Conservation (phyloP, 331 rosid species). For the Spiraea crenata region DNA sequence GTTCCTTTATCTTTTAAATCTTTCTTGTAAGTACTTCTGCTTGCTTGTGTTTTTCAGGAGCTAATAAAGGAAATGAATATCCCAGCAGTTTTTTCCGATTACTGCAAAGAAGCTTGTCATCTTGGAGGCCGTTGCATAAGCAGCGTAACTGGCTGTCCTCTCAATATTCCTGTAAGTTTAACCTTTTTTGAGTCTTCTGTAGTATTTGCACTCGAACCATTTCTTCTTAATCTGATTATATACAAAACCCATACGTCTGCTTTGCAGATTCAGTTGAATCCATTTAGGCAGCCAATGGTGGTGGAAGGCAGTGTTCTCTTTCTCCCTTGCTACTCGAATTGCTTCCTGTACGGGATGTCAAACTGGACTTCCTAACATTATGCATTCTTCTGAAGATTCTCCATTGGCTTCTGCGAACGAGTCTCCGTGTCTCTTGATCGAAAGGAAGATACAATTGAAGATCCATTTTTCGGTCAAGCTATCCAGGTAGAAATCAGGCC, state of each 20-base stretch:
- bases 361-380: slow-evolving; percentile 3
- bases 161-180: slow-evolving; percentile 55
- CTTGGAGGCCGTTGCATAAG: slow-evolving; percentile 73
- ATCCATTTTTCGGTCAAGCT: not conserved
- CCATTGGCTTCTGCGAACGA: not conserved
- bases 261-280: slow-evolving; percentile 83
- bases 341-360: slow-evolving; percentile 80
- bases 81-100: slow-evolving; percentile 78
- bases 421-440: not conserved
- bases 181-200: not conserved
- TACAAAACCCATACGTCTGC: slow-evolving; percentile 1
- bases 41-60: slow-evolving; percentile 45
- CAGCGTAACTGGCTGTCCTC: slow-evolving; percentile 48
- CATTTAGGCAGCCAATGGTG: slow-evolving; percentile 81
- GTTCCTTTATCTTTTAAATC: not conserved
- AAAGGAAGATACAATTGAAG: not conserved
- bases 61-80: slow-evolving; percentile 49
- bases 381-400: not conserved
- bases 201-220: not conserved
- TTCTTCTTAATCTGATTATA: slow-evolving; percentile 1
- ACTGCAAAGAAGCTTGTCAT: slow-evolving; percentile 96
- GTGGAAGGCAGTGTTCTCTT: slow-evolving; percentile 66
- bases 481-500: not conserved
- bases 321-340: slow-evolving; percentile 90
- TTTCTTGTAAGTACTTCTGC: slow-evolving; percentile 10